Percentiles rank a stretch among this genome's conserved stretches.
Evolutionary conservation across 1,284 basidiomycete species (phyloP).

Genomic region (Rhizoctonia solani): DNA sequence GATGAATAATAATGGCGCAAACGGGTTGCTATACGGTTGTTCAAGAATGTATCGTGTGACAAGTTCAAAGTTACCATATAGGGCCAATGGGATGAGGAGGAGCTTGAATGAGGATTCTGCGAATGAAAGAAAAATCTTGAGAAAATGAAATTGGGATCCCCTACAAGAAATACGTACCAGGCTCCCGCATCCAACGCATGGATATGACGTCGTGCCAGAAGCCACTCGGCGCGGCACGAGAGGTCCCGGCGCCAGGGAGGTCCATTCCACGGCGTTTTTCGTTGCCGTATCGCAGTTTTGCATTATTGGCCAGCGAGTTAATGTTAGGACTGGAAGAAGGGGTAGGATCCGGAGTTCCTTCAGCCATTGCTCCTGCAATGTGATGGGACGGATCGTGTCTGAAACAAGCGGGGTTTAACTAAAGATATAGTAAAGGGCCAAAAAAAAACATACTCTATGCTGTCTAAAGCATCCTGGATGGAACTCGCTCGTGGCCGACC

Average conservation of each 20-base stretch:
- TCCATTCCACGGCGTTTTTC: slow-evolving; percentile 2
- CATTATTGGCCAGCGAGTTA: slow-evolving; percentile 17
- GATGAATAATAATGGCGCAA: slow-evolving; percentile 74
- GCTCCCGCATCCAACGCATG: slow-evolving; percentile 36
- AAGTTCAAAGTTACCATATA: slow-evolving; percentile 75
- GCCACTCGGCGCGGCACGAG: background rate
- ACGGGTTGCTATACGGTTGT: slow-evolving; percentile 67
- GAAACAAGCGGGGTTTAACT: background rate
- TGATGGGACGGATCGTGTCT: slow-evolving; percentile 26
- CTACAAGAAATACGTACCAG: slow-evolving; percentile 23
- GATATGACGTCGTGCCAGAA: slow-evolving; percentile 38
- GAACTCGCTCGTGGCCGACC: slow-evolving; percentile 9
- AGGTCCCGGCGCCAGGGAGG: slow-evolving; percentile 8
- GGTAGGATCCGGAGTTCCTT: slow-evolving; percentile 1
- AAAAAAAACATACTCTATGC: slow-evolving; percentile 2
- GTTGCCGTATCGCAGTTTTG: background rate
- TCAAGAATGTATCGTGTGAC: slow-evolving; percentile 45
- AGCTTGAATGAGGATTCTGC: slow-evolving; percentile 61
- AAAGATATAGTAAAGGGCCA: background rate
- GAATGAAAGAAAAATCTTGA: background rate
- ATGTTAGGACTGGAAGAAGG: slow-evolving; percentile 19
- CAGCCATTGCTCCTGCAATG: slow-evolving; percentile 23
- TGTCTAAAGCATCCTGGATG: slow-evolving; percentile 10
- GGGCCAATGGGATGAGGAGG: slow-evolving; percentile 69
- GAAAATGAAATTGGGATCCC: background rate